Evolutionary conservation across 768 basidiomycete genomes (phyloP).

Genomic region (Ramaria sp.): DNA sequence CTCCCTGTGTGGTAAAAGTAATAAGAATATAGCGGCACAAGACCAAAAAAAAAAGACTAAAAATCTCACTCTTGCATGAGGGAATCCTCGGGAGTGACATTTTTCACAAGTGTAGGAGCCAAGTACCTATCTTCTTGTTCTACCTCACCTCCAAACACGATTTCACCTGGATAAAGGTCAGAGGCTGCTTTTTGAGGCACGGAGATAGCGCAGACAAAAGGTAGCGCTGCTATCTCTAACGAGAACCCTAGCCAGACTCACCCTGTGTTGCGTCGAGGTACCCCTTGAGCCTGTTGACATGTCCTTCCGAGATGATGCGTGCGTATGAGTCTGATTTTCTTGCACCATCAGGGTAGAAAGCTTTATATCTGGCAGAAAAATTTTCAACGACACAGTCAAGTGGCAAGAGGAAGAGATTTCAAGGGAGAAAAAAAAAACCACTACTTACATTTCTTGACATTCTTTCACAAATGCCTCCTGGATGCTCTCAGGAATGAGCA

Average conservation of each 20-base stretch:
- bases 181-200: constrained; percentile 9
- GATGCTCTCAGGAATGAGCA: constrained; percentile 12
- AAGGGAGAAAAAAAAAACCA: too few species aligned
- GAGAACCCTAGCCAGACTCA: constrained; percentile 12
- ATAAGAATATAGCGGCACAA: background rate
- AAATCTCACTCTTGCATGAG: constrained; percentile 24
- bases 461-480: constrained; percentile 14
- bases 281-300: constrained; percentile 46
- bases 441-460: constrained; percentile 12
- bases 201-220: background rate
- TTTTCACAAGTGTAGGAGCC: constrained; percentile 21
- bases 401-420: too few species aligned
- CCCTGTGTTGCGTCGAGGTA: constrained; percentile 61
- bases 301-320: constrained; percentile 42
- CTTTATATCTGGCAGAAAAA: constrained; percentile 16
- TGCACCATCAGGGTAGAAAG: constrained; percentile 12
- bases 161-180: constrained; percentile 14
- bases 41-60: background rate
- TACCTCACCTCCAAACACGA: constrained; percentile 21
- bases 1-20: constrained; percentile 14
- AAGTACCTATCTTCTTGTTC: constrained; percentile 16
- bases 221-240: background rate
- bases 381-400: too few species aligned
- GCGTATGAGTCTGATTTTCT: constrained; percentile 35
- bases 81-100: constrained; percentile 20